Evolutionary conservation across 1,284 basidiomycete genomes (phyloP), one percentile per base, ranked within the genome.

Genomic region (Tilletia caries): DNA sequence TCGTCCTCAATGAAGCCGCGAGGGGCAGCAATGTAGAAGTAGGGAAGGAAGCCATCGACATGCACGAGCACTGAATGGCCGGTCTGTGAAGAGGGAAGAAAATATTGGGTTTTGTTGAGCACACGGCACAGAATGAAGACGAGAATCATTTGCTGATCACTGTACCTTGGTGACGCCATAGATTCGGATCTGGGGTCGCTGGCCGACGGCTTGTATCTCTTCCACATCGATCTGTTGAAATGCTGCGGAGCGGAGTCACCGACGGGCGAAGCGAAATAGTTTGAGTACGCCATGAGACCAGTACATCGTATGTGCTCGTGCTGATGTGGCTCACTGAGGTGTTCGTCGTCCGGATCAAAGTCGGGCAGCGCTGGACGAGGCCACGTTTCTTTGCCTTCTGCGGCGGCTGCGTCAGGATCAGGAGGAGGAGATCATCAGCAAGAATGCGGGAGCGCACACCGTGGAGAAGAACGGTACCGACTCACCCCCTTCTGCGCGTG

Each of bases 221-320:
- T 83, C 81, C 52, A 82, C 78, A 62, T 83, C 81, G 67, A 83
- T 82, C 70, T 83, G 81, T 70, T 83, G 81, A 67, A 83, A 83
- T 25, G 58, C 66, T 67, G 68, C 32, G 44, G 4, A n/a, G 48
- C 13, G 4, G 27, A 52, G n/a, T 13, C 29, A 1, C 23, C 25
- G 48, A 6, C 18, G 48, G 15, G 37, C 15, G 15, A 41, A 1
- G 15, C 37, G 37, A 15, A 41, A 10, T 41, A 6, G 37, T 6
- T 10, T 41, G 37, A 41, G 37, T 15, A 10, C 10, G 10, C 10
- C 37, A 41, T 10, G 37, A 41, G 37, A 41, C 15, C 10, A n/a
- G n/a, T n/a, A n/a, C n/a, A n/a, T n/a, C n/a, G n/a, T n/a, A n/a
- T n/a, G n/a, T n/a, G n/a, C n/a, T n/a, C n/a, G n/a, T n/a, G n/a